Conservation (phyloP, 352 stramenopile species). For the Pythium folliculosum region DNA sequence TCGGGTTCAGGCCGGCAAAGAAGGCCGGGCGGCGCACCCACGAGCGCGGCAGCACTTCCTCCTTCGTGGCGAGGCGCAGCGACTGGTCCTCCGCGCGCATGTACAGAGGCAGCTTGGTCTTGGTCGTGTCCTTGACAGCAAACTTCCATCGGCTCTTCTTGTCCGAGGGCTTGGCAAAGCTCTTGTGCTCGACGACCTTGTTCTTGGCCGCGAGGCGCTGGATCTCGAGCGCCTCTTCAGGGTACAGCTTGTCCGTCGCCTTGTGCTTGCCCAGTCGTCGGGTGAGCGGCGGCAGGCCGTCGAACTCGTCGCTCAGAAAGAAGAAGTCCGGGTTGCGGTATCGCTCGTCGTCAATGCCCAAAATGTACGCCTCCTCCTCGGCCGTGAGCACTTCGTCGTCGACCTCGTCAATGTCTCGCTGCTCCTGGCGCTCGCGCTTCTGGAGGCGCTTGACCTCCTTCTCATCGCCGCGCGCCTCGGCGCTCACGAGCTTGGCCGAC, state of each 20-base stretch:
- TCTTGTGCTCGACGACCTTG: slow-evolving; percentile 69
- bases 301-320: slow-evolving; percentile 83
- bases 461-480: slow-evolving; percentile 49
- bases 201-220: slow-evolving; percentile 77
- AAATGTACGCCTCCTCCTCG: slow-evolving; percentile 54
- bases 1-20: slow-evolving; percentile 66
- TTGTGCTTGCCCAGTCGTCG: slow-evolving; percentile 82
- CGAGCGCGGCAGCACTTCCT: slow-evolving; percentile 76
- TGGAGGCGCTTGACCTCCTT: slow-evolving; percentile 62
- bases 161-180: slow-evolving; percentile 71
- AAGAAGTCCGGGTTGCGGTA: slow-evolving; percentile 88
- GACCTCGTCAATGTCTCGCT: slow-evolving; percentile 40
- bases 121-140: slow-evolving; percentile 82
- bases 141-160: slow-evolving; percentile 71
- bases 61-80: slow-evolving; percentile 71
- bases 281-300: slow-evolving; percentile 74
- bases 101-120: slow-evolving; percentile 75
- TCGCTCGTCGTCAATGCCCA: slow-evolving; percentile 65
- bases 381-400: slow-evolving; percentile 59
- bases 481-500: slow-evolving; percentile 45
- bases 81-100: slow-evolving; percentile 55
- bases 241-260: slow-evolving; percentile 78
- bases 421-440: slow-evolving; percentile 51
- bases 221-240: slow-evolving; percentile 73
- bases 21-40: slow-evolving; percentile 78